A percentile compares a stretch with the other conserved stretches of the same genome.
These are phyloP conservation scores for Podila epicladia DNA, from an alignment of 192 early-diverging fungal species.

Conservation along the genomic window DNA sequence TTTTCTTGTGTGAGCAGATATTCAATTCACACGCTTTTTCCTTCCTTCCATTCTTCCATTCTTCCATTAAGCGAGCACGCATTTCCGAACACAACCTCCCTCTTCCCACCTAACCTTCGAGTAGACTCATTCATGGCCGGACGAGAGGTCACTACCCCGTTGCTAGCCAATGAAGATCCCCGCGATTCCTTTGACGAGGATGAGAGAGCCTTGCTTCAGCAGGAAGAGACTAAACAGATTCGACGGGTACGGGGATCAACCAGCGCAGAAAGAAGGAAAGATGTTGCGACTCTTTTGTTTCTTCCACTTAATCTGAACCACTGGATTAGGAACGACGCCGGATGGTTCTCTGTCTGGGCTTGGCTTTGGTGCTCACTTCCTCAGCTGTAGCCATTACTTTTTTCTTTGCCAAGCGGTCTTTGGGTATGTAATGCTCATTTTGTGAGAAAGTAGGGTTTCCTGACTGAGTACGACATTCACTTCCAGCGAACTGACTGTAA, in stretches of 20 bases:
- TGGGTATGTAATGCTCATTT: not conserved
- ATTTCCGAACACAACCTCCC: not conserved
- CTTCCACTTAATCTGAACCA: not conserved
- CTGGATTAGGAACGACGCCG: conserved; percentile 25
- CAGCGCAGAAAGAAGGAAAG: not conserved
- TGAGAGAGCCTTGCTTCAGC: conserved; percentile 31
- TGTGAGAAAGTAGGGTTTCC: not conserved
- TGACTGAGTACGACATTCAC: not conserved
- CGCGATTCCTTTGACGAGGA: conserved; percentile 39
- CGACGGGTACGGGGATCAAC: conserved; percentile 16
- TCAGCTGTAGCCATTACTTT: conserved; percentile 25
- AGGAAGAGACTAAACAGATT: conserved; percentile 33
- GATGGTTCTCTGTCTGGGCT: conserved; percentile 27
- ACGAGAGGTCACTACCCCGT: conserved; percentile 21
- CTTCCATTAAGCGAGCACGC: no score
- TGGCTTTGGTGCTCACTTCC: conserved; percentile 28
- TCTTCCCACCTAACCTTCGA: no score
- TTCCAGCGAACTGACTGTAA: not conserved
- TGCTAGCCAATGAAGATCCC: conserved; percentile 38
- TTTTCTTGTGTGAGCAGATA: no score
- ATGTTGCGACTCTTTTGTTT: not conserved
- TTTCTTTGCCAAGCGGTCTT: conserved; percentile 15
- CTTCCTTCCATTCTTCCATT: no score
- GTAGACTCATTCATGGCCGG: not conserved
- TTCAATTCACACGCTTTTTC: no score